These are phyloP conservation scores for Arthrobotrys iridis DNA, from an alignment of 2,329 filamentous ascomycete species.

Conservation along the genomic window DNA sequence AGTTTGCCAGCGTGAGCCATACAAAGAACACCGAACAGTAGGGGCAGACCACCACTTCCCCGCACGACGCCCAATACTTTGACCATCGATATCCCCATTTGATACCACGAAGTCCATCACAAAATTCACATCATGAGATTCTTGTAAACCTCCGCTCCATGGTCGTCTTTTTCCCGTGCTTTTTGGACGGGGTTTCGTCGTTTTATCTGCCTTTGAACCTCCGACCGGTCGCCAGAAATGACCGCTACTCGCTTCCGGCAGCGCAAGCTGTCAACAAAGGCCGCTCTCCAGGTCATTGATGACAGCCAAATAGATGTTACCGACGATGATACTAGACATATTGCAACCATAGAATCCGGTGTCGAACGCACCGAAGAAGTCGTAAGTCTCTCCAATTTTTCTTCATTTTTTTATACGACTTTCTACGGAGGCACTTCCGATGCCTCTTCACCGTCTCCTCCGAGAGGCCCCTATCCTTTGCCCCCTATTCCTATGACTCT, in stretches of 20 bases:
- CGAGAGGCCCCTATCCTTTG: conserved; percentile 24
- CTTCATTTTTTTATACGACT: conserved; percentile 56
- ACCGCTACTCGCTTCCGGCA: conserved; percentile 65
- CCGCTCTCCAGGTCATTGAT: conserved; percentile 83
- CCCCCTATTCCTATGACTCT: conserved; percentile 35
- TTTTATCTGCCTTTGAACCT: conserved; percentile 59
- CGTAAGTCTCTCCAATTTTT: conserved; percentile 71
- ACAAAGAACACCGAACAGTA: conserved; percentile 51
- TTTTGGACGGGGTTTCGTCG: conserved; percentile 66
- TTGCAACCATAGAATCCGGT: conserved; percentile 88
- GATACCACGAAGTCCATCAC: conserved; percentile 67
- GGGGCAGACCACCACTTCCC: conserved; percentile 61
- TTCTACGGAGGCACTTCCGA: conserved; percentile 38
- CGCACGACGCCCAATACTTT: conserved; percentile 65
- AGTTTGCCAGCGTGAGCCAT: conserved; percentile 44
- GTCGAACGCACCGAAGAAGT: conserved; percentile 98
- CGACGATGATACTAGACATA: conserved; percentile 86
- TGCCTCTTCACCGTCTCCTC: conserved; percentile 37
- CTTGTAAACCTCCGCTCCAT: conserved; percentile 71
- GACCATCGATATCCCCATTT: conserved; percentile 69
- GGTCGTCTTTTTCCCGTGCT: conserved; percentile 72
- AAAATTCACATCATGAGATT: conserved; percentile 66
- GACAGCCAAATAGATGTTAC: conserved; percentile 89
- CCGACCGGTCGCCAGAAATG: conserved; percentile 59
- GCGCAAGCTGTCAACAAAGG: conserved; percentile 93